Evolutionary conservation across 2,329 filamentous ascomycete genomes (phyloP).

Genomic region (Penicillium crustosum): DNA sequence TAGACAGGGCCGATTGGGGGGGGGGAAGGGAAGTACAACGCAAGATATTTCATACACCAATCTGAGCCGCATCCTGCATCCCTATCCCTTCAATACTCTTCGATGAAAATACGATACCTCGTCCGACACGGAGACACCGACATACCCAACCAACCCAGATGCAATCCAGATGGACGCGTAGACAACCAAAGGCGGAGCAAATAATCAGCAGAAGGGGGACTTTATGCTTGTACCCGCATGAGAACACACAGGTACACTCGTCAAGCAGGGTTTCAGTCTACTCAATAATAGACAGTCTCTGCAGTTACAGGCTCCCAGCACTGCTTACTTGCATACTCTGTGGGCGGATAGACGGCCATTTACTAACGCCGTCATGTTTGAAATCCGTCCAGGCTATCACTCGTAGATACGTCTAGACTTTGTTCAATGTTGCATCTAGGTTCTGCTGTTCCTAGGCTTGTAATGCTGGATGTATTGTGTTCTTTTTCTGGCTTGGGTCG

Average conservation of each 20-base stretch:
- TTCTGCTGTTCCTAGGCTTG: background rate
- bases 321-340: conserved; percentile 7
- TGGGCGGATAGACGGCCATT: background rate
- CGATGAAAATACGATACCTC: background rate
- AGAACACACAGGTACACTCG: background rate
- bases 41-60: background rate
- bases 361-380: background rate
- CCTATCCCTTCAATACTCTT: background rate
- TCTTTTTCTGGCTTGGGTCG: background rate
- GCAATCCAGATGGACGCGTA: background rate
- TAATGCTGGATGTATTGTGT: background rate
- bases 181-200: background rate
- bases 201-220: background rate
- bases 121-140: conserved; percentile 5
- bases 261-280: background rate
- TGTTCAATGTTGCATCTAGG: background rate
- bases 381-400: background rate
- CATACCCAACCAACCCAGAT: background rate
- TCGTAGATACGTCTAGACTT: background rate
- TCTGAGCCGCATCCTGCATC: background rate
- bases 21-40: background rate
- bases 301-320: background rate
- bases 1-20: background rate
- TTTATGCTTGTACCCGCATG: background rate
- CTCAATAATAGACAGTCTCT: background rate